Base-by-base conservation (phyloP, 2,329 filamentous ascomycete species). In the Diaporthe capsici region DNA sequence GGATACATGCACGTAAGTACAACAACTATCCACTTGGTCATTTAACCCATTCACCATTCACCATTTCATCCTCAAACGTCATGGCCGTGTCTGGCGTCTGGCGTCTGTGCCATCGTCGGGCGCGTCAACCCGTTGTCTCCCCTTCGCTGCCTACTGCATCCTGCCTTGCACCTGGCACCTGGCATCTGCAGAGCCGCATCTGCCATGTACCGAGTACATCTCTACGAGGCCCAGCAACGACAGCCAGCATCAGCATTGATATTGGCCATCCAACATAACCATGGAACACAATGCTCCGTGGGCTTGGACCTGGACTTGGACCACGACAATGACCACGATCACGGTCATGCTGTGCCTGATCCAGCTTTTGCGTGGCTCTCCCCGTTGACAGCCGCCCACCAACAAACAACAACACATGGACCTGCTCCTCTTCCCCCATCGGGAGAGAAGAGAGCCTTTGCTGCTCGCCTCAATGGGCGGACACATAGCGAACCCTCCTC, bases 141-240 rank as follows among this genome's bases (percentile, higher is more conserved):
- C n/a, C 22, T 17, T 42, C 39, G 28, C 37, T 53, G 22, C 49
- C 53, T 25, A 2, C 15, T 31, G 12, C 3, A 12, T 42, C 37
- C 37, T 61, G 37, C 37, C 58, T 39, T 2, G 34, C 57, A 15
- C 44, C 44, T 37, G 28, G 51, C 28, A 4, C 22, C 8, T 58
- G 51, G 71, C 58, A 53, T n/a, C 44, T 44, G 58, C 71, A 65
- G 71, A 73, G 71, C 71, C 71, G 34, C 77, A 77, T 71, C 72
- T 44, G 49, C 47, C 72, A 70, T 70, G 61, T 70, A 60, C 39
- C 39, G 34, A 74, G 61, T 60, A 67, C 72, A 74, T 58, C 37
- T 65, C 25, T 15, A 60, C 57, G n/a, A 58, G 34, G 13, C 34
- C 25, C 53, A 37, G 20, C 61, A 34, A 34, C 28, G 7, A 37